Evolutionary conservation across 805 yeast species (phyloP).

Genomic region (Ogataea ganodermae): DNA sequence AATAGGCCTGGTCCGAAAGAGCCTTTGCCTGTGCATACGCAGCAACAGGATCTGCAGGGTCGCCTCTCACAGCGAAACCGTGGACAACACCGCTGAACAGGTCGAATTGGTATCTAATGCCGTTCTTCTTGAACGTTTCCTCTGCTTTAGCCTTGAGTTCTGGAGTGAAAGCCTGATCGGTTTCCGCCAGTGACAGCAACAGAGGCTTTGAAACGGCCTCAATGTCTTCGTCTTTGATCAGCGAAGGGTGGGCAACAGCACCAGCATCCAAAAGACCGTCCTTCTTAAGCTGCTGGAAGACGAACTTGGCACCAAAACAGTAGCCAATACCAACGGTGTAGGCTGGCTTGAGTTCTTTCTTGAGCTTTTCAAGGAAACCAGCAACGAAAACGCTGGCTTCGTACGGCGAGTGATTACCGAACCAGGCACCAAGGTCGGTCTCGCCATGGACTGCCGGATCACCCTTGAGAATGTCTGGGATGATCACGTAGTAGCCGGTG

Average conservation of each 20-base stretch:
- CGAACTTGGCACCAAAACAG: constrained; percentile 83
- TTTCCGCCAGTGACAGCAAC: constrained; percentile 73
- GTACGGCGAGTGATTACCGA: constrained; percentile 36
- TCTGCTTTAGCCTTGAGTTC: constrained; percentile 68
- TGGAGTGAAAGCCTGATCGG: constrained; percentile 59
- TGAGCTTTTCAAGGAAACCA: constrained; percentile 47
- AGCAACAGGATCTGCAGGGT: constrained; percentile 51
- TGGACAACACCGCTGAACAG: constrained; percentile 66
- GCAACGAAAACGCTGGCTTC: constrained; percentile 50
- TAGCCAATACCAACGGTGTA: constrained; percentile 68
- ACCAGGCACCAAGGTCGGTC: constrained; percentile 47
- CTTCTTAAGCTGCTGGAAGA: constrained; percentile 49
- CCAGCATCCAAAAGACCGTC: constrained; percentile 49
- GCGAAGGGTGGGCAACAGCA: constrained; percentile 85
- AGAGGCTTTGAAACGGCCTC: constrained; percentile 60
- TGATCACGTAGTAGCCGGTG: constrained; percentile 61
- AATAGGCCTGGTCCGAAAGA: constrained; percentile 46
- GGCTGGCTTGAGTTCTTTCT: constrained; percentile 44
- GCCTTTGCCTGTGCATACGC: constrained; percentile 70
- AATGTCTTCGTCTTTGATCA: constrained; percentile 65
- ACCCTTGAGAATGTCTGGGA: constrained; percentile 74
- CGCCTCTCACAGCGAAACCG: constrained; percentile 84
- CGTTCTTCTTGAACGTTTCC: constrained; percentile 47
- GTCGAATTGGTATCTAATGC: constrained; percentile 58
- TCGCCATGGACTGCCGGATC: constrained; percentile 44